Conservation (phyloP, 225 moss, liverwort and hornwort genomes). For the Bryum argenteum region DNA sequence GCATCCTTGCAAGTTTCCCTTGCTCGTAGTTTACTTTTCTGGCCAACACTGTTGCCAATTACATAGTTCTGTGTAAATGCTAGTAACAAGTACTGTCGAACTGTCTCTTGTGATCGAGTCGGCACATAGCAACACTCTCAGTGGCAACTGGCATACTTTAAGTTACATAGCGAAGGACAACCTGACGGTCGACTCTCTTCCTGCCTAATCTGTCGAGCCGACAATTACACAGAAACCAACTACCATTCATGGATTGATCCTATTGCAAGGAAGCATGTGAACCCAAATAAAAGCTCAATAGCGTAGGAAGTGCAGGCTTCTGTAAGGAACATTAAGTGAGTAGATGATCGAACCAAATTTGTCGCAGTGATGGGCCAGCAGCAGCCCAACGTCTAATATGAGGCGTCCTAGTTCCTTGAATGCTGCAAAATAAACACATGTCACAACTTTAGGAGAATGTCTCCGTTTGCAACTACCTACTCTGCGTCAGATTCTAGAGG, state of each 20-base stretch:
- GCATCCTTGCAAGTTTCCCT: conserved; percentile 62
- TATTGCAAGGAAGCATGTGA: background rate
- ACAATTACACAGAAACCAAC: background rate
- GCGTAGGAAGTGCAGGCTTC: no score
- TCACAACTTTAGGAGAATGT: conserved; percentile 14
- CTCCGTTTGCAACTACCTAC: conserved; percentile 5
- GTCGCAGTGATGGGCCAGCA: conserved; percentile 87
- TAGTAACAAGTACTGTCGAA: background rate
- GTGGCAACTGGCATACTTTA: background rate
- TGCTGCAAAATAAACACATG: conserved; percentile 49
- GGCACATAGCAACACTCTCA: conserved; percentile 1
- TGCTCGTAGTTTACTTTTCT: conserved; percentile 51
- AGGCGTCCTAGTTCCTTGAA: conserved; percentile 85
- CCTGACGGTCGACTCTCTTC: conserved; percentile 15
- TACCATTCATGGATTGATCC: conserved; percentile 14
- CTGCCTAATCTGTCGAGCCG: conserved; percentile 1
- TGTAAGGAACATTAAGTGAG: no score
- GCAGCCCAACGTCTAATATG: conserved; percentile 79
- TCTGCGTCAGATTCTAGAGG: conserved; percentile 11
- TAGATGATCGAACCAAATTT: conserved; percentile 63
- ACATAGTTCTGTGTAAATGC: conserved; percentile 9
- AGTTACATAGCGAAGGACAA: conserved; percentile 20
- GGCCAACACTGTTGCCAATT: conserved; percentile 42
- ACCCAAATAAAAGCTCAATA: no score
- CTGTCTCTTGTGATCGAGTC: conserved; percentile 4